Evolutionary conservation across 352 stramenopile species (phyloP).

Genomic region (Globisporangium heterothallicum): DNA sequence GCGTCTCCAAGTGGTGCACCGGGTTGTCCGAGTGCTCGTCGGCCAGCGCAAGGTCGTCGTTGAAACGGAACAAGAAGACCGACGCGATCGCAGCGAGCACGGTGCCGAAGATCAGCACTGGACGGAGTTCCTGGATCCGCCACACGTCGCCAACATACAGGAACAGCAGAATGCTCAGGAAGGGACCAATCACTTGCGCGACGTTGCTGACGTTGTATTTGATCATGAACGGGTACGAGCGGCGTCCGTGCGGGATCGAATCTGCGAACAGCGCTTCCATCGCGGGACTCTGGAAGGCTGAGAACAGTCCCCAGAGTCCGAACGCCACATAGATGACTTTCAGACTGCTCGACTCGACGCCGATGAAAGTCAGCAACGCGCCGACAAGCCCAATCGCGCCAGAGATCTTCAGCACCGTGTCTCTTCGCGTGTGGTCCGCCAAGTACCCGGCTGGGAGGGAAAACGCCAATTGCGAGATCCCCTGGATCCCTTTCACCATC

Average conservation of each 20-base stretch:
- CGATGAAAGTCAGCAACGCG: conserved; percentile 49
- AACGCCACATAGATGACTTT: conserved; percentile 56
- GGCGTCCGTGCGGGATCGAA: conserved; percentile 59
- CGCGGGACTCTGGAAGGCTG: conserved; percentile 57
- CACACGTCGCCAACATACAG: conserved; percentile 59
- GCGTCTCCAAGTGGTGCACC: conserved; percentile 16
- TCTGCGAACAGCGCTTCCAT: conserved; percentile 75
- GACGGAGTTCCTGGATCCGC: conserved; percentile 45
- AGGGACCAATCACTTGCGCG: conserved; percentile 52
- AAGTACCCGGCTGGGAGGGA: conserved; percentile 64
- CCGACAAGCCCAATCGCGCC: conserved; percentile 40
- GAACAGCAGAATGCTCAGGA: conserved; percentile 55
- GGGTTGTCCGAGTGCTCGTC: conserved; percentile 26
- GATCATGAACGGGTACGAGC: conserved; percentile 74
- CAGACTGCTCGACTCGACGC: conserved; percentile 39
- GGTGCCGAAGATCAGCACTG: conserved; percentile 56
- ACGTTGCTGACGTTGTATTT: conserved; percentile 79
- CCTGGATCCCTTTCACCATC: conserved; percentile 79
- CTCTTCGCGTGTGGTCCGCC: conserved; percentile 59
- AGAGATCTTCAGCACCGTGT: conserved; percentile 61
- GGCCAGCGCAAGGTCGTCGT: conserved; percentile 45
- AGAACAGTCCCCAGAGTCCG: conserved; percentile 61
- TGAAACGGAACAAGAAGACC: conserved; percentile 49
- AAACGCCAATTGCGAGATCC: conserved; percentile 72
- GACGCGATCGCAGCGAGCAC: conserved; percentile 42